Percentiles rank a stretch among this genome's conserved stretches.
phyloP scores from a whole-genome alignment of 148 eudicot species.

The Linanthus parryae region DNA sequence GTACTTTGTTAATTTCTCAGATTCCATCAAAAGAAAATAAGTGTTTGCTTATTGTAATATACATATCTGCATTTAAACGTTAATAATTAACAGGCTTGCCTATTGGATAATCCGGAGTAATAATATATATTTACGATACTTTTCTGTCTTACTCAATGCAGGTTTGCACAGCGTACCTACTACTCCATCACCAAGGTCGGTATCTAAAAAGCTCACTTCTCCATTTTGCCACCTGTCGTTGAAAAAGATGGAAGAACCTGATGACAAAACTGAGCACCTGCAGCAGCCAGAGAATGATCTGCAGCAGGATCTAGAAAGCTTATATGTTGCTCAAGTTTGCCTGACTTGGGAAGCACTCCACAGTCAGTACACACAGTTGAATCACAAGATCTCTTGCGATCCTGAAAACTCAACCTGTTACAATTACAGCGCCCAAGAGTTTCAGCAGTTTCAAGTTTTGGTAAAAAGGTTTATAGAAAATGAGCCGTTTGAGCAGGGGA shows the following conservation, averaged over 20 bases:
- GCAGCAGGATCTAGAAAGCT: slow-evolving; percentile 70
- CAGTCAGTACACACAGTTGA: slow-evolving; percentile 73
- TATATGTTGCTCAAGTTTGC: slow-evolving; percentile 85
- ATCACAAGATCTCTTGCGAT: slow-evolving; percentile 70
- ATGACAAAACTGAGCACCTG: slow-evolving; percentile 68
- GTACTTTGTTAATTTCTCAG: too few species aligned
- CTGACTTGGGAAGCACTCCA: slow-evolving; percentile 97
- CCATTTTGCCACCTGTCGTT: slow-evolving; percentile 80
- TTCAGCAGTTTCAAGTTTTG: slow-evolving; percentile 91
- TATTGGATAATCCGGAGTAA: too few species aligned
- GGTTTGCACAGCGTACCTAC: slow-evolving; percentile 47
- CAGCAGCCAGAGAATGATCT: slow-evolving; percentile 54
- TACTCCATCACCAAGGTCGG: slow-evolving; percentile 65
- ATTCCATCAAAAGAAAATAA: too few species aligned
- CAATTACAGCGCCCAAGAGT: slow-evolving; percentile 83
- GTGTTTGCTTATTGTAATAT: too few species aligned
- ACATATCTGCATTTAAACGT: too few species aligned
- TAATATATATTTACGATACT: neutral
- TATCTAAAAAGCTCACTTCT: slow-evolving; percentile 70
- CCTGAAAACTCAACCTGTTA: slow-evolving; percentile 60
- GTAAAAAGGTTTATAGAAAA: slow-evolving; percentile 87
- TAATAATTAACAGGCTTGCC: too few species aligned
- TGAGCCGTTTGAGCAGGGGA: slow-evolving; percentile 82
- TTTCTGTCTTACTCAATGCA: slow-evolving; percentile 15
- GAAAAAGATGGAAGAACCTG: slow-evolving; percentile 57